Percentiles rank a stretch among this genome's conserved stretches.
Evolutionary conservation across 2,329 filamentous ascomycete species (phyloP).

Genomic region (Trichoderma arundinaceum): DNA sequence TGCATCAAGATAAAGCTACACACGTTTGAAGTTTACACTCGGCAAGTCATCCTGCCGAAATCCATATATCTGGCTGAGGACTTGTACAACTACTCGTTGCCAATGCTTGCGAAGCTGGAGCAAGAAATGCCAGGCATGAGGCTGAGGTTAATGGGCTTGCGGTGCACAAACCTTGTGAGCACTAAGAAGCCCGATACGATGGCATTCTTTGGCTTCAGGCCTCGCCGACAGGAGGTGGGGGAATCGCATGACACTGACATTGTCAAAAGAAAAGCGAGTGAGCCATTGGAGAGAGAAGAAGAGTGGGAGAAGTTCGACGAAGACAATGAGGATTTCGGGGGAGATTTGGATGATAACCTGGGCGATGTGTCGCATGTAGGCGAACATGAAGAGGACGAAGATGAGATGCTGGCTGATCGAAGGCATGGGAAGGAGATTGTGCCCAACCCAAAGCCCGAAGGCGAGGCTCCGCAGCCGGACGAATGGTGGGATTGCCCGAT

Average conservation of each 20-base stretch:
- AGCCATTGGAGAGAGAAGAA: constrained; percentile 43
- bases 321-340: constrained; percentile 56
- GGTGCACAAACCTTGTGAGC: constrained; percentile 85
- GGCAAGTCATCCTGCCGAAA: constrained; percentile 77
- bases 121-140: constrained; percentile 81
- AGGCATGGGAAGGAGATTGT: constrained; percentile 59
- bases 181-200: constrained; percentile 80
- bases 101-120: constrained; percentile 83
- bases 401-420: constrained; percentile 23
- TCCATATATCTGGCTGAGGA: constrained; percentile 78
- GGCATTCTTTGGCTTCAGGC: constrained; percentile 75
- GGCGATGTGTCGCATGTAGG: not conserved
- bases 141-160: constrained; percentile 83
- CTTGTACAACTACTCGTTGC: constrained; percentile 78
- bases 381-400: not conserved
- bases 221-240: constrained; percentile 38
- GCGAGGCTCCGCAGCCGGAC: constrained; percentile 43
- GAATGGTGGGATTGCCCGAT: constrained; percentile 86
- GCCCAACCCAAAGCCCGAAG: constrained; percentile 48
- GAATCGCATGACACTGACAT: constrained; percentile 31
- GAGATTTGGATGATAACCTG: constrained; percentile 1
- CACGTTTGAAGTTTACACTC: constrained; percentile 88
- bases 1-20: constrained; percentile 93
- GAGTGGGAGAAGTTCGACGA: constrained; percentile 73
- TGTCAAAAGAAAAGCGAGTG: constrained; percentile 47